Percentiles rank a stretch among this genome's conserved stretches.
phyloP scores from a whole-genome alignment of 495 filamentous ascomycete genomes.

The Neurospora intermedia region DNA sequence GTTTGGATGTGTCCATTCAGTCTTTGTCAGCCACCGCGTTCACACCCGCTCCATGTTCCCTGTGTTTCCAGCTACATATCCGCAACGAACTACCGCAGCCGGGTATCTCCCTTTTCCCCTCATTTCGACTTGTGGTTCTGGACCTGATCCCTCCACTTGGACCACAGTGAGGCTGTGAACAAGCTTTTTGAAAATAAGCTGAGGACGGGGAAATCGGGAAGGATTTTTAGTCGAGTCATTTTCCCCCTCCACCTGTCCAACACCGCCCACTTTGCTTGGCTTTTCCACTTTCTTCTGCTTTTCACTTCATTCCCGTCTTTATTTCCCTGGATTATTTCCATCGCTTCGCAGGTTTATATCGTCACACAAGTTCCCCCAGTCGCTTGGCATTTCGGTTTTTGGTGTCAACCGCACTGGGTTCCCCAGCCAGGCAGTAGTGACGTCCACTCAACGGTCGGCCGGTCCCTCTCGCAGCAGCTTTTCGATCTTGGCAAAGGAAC shows the following conservation, averaged over 20 bases:
- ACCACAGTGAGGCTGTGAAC: not conserved
- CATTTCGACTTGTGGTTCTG: not conserved
- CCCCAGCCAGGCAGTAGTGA: not conserved
- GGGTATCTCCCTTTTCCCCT: not conserved
- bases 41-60: not conserved
- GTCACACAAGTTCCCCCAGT: not conserved
- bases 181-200: not conserved
- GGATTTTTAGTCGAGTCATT: not conserved
- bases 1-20: not conserved
- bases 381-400: not conserved
- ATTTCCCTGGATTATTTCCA: not conserved
- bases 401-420: not conserved
- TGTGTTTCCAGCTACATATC: not conserved
- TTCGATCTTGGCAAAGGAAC: not conserved
- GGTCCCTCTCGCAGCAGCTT: not conserved
- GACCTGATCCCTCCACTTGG: not conserved
- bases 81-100: not conserved
- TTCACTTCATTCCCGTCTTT: constrained; percentile 1
- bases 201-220: not conserved
- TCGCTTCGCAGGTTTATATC: not conserved
- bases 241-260: not conserved
- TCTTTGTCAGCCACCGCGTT: not conserved
- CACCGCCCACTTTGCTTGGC: not conserved
- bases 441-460: not conserved
- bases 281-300: not conserved